Conservation (phyloP, 1,139 yeast genomes). For the Yamadazyma taylorii region DNA sequence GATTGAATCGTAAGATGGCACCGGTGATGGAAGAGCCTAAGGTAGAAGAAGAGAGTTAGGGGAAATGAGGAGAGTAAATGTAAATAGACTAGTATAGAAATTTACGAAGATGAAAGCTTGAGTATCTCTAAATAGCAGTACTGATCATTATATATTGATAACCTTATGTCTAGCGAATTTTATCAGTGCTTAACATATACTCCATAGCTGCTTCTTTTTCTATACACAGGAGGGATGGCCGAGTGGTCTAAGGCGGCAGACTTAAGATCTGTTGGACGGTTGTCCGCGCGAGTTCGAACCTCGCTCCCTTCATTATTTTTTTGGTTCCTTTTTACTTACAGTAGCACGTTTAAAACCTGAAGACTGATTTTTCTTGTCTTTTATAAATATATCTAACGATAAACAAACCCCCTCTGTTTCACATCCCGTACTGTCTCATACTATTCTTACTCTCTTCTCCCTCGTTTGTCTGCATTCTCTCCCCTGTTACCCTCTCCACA, state of each 20-base stretch:
- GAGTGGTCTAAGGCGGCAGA: slow-evolving; percentile 59
- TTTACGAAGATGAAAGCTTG: background rate
- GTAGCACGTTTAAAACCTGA: background rate
- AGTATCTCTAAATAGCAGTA: too few species aligned
- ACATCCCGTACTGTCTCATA: too few species aligned
- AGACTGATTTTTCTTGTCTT: background rate
- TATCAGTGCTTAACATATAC: too few species aligned
- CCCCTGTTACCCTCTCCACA: too few species aligned
- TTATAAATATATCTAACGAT: too few species aligned
- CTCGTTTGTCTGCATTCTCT: too few species aligned
- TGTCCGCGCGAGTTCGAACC: slow-evolving; percentile 88
- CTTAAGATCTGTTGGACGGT: slow-evolving; percentile 54
- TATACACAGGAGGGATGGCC: slow-evolving; percentile 60
- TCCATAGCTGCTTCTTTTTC: too few species aligned
- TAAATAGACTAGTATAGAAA: slow-evolving; percentile 1
- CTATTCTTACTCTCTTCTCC: too few species aligned
- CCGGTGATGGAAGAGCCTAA: slow-evolving; percentile 8
- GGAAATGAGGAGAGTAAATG: background rate
- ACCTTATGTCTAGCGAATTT: too few species aligned
- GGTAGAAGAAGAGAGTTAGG: background rate
- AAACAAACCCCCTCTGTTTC: background rate
- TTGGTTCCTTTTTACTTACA: slow-evolving; percentile 7
- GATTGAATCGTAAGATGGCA: slow-evolving; percentile 55
- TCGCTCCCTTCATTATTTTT: slow-evolving; percentile 71
- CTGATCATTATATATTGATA: too few species aligned